Base-by-base conservation (phyloP, 768 basidiomycete genomes). In the Epithele typhae region DNA sequence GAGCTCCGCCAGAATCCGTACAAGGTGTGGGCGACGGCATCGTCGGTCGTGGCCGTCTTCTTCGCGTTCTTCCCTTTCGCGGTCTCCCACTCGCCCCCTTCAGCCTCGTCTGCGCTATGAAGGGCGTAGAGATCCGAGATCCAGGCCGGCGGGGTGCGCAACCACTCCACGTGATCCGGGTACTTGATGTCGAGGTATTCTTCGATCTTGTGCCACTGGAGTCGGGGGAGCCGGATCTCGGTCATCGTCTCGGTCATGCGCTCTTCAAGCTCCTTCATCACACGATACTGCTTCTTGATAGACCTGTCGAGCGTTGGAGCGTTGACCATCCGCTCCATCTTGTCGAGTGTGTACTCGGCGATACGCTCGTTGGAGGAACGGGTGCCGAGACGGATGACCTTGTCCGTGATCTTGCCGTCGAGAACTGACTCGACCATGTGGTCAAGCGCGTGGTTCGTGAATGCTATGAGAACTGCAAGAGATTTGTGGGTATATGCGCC, bases 401-500 rank as follows among this genome's bases (percentile, higher is more conserved):
- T 75, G 0, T 65, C 61, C 0, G 86, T 87, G 52, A 89, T 86
- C 0, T 63, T 59, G 0, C 75, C 76, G 52, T 89, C 83, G 1
- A 89, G 70, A 3, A 88, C 75, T 0, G 78, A 78, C 4, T 66
- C 67, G 2, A 90, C 65, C 66, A 89, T 74, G 52, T 88, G 84
- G 47, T 90, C 87, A 3, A 90, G 70, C 0, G 87, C 87, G 36
- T 89, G 88, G 53, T 90, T 89, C 0, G 87, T 90, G 64, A 81
- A 87, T 0, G 86, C 75, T 22, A 81, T 73, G 55, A 81, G 64
- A 3, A 74, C 48, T 54, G 33, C 23, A 14, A 7, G 3, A 3
- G 24, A 22, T 2, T 11, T 22, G 19, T 35, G 33, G 27, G 22
- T 30, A 15, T 17, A 6, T 9, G 22, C 2, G 5, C 2, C 18